Conservation (phyloP, 768 basidiomycete species). For the Boletellus ananas region DNA sequence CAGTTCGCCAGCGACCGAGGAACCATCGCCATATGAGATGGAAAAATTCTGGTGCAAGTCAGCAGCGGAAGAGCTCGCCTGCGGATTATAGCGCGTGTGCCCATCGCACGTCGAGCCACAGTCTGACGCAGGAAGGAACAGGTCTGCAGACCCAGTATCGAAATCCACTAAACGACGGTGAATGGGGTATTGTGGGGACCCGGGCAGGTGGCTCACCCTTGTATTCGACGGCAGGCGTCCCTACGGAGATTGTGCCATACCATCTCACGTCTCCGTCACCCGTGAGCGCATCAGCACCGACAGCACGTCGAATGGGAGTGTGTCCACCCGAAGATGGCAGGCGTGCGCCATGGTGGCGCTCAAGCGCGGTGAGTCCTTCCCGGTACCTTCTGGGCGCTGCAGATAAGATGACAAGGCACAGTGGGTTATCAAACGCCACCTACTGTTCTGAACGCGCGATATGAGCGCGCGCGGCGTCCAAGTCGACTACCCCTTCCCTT, state of each 20-base stretch:
- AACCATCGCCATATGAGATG: constrained; percentile 43
- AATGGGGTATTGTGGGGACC: neutral
- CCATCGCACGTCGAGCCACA: constrained; percentile 31
- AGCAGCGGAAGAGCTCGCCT: constrained; percentile 28
- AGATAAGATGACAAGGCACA: constrained; percentile 2
- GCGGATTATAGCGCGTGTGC: constrained; percentile 36
- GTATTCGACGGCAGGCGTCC: constrained; percentile 21
- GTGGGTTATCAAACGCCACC: neutral
- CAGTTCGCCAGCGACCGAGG: constrained; percentile 35
- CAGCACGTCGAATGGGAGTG: constrained; percentile 3
- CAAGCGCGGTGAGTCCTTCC: constrained; percentile 9
- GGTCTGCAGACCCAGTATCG: constrained; percentile 35
- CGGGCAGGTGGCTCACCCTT: constrained; percentile 9
- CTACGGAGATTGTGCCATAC: constrained; percentile 26
- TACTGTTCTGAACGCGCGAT: constrained; percentile 11
- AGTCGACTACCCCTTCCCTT: constrained; percentile 15
- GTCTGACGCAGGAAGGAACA: constrained; percentile 28
- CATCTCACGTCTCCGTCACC: constrained; percentile 15
- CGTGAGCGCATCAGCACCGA: constrained; percentile 9
- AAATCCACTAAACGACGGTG: constrained; percentile 23
- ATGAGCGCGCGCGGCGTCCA: constrained; percentile 13
- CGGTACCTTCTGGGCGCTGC: constrained; percentile 16
- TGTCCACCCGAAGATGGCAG: neutral
- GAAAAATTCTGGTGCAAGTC: constrained; percentile 26
- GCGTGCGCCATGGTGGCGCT: neutral